phyloP scores from a whole-genome alignment of 2,329 filamentous ascomycete species.

The Cephalotrichum gorgonifer region DNA sequence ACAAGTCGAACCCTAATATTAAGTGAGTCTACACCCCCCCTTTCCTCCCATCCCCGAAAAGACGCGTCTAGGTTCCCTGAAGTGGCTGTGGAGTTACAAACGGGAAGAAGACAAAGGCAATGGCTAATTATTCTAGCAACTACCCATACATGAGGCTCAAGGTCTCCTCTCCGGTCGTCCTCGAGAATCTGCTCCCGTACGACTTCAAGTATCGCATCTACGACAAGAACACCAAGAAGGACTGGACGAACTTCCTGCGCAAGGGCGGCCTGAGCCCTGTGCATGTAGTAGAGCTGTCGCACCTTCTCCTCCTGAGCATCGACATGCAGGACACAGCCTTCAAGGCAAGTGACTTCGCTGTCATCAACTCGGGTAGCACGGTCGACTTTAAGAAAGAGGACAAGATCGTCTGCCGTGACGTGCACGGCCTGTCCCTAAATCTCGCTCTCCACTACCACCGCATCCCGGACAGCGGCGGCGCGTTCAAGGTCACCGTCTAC shows the following conservation, averaged over 20 bases:
- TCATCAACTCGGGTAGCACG: constrained; percentile 83
- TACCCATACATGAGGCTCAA: constrained; percentile 95
- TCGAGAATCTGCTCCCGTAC: constrained; percentile 90
- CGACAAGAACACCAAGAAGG: constrained; percentile 95
- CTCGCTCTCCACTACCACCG: constrained; percentile 85
- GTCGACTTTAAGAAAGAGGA: constrained; percentile 84
- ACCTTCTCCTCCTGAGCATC: constrained; percentile 82
- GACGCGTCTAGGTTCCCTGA: too few species aligned
- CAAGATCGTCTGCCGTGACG: constrained; percentile 71
- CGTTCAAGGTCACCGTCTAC: constrained; percentile 92
- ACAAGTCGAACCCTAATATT: constrained; percentile 73
- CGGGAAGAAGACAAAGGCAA: too few species aligned
- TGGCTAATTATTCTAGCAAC: constrained; percentile 34
- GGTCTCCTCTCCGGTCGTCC: constrained; percentile 81
- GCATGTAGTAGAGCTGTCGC: constrained; percentile 91
- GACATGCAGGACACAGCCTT: constrained; percentile 96
- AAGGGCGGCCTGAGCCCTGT: constrained; percentile 96
- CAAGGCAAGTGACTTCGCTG: constrained; percentile 90
- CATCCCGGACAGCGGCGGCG: constrained; percentile 84
- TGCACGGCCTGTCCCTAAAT: constrained; percentile 66
- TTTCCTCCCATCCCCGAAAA: neutral
- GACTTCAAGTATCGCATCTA: constrained; percentile 99
- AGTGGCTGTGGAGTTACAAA: too few species aligned
- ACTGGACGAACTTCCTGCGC: constrained; percentile 96
- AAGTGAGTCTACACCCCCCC: constrained; percentile 34